Base-by-base conservation (phyloP, 2,329 filamentous ascomycete genomes). In the Paecilomyces niveus region DNA sequence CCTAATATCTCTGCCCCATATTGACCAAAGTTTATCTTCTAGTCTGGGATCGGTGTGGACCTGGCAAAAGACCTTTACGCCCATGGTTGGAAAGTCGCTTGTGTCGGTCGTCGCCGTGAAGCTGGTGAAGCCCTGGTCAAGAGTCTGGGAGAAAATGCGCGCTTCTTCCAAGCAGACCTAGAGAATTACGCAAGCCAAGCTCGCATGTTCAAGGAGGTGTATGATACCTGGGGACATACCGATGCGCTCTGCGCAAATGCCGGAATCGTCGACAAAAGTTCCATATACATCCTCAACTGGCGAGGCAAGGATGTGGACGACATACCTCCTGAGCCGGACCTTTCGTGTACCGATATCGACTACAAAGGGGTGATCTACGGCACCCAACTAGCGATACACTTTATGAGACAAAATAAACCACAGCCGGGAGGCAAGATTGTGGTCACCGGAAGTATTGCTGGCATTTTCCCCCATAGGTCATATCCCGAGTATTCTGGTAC, bases 321-420 rank as follows among this genome's bases (percentile, higher is more conserved):
- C 21, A 63, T 80, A 32, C 80, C 80, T 3, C 69, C 78, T 0
- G 73, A 73, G 59, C 81, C 80, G 0, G 73, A 81, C 61, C 62
- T 79, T 2, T 57, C 64, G 0, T 76, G 74, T 56, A 81, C 80
- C 1, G 79, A 83, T 61, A 67, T 81, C n/a, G 74, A 79, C 64
- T 79, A 78, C 68, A 82, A 82, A 64, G 78, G 78, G 3, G 74
- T 83, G 1, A 65, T 83, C 0, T 82, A 82, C 57, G 79, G 80
- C 3, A 78, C 75, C 1, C 74, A 76, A 57, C 69, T 83, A 8
- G 78, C 81, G 1, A 78, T 76, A 9, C 79, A 83, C 62, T 83
- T 81, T 65, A 83, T 83, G 81, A 72, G 80, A 11, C 75, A 81
- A 58, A 83, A 82, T 58, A 54, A 45, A 24, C 63, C 67, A 2